phyloP scores from a whole-genome alignment of 768 basidiomycete genomes.

The Thelephora ganbajun region DNA sequence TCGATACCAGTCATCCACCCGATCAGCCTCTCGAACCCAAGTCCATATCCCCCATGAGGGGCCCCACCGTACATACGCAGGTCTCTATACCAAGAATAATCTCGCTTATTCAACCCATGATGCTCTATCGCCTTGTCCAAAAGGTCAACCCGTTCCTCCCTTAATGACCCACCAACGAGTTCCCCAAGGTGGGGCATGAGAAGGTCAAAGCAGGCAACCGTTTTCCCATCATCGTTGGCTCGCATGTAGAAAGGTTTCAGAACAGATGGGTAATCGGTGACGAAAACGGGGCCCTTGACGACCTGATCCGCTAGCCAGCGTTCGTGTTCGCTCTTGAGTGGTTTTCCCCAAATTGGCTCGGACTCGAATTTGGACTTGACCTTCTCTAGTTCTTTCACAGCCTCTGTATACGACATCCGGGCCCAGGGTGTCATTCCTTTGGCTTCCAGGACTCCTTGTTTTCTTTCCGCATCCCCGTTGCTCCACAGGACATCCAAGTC shows the following conservation, averaged over 20 bases:
- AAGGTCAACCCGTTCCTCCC: slow-evolving; percentile 56
- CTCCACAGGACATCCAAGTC: slow-evolving; percentile 26
- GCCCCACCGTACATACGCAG: slow-evolving; percentile 74
- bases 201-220: slow-evolving; percentile 93
- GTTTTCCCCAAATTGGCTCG: slow-evolving; percentile 49
- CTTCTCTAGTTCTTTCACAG: slow-evolving; percentile 41
- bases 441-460: slow-evolving; percentile 22
- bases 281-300: slow-evolving; percentile 69
- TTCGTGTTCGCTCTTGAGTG: slow-evolving; percentile 85
- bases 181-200: slow-evolving; percentile 83
- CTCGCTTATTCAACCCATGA: slow-evolving; percentile 28
- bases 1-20: slow-evolving; percentile 78
- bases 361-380: slow-evolving; percentile 35
- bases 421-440: slow-evolving; percentile 34
- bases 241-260: slow-evolving; percentile 98
- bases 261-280: slow-evolving; percentile 72
- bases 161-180: slow-evolving; percentile 80
- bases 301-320: slow-evolving; percentile 69
- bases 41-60: slow-evolving; percentile 90
- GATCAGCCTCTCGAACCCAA: slow-evolving; percentile 88
- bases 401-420: slow-evolving; percentile 69
- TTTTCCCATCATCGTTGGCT: slow-evolving; percentile 33
- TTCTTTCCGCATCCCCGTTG: slow-evolving; percentile 20
- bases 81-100: slow-evolving; percentile 67
- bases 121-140: slow-evolving; percentile 36